Base-by-base conservation (phyloP, 176 grass and related monocot genomes). In the Oryza meyeriana region DNA sequence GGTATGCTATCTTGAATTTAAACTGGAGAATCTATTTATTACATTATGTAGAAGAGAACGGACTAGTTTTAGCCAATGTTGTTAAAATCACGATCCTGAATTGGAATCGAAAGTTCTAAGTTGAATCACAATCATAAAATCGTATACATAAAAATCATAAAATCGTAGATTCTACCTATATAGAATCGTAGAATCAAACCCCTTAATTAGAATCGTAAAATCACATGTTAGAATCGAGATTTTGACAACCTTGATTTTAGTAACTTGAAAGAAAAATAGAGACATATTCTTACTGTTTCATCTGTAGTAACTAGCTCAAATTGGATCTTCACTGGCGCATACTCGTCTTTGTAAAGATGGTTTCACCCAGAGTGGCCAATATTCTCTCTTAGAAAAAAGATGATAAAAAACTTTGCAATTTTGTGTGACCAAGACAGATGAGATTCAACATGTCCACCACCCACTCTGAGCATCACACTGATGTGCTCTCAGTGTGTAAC, bases 311-410 rank as follows among this genome's bases (percentile, higher is more conserved):
- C 52, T 12, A 34, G 45, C 45, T 86, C 76, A 57, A 59, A 29
- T 79, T 83, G 70, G 59, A 86, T n/a, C 35, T 70, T 72, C 48
- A 63, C 58, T 33, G 69, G 79, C 79, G 45, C 26, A 66, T 72
- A 79, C n/a, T 59, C 84, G 82, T 85, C n/a, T 68, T 28, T 79
- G 77, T 28, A 82, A 55, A 86, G 70, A 66, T 75, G 86, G 90
- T 50, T 63, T 88, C 57, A 93, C 79, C 95, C 95, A 98, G 62
- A 93, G 81, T 0, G 95, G 92, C 95, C 95, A 98, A 79, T 81
- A 70, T 71, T 94, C 84, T 45, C 91, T 76, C 85, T 94, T 90
- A 33, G 81, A 85, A 65, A 98, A 77, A 66, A 98, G 76, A n/a
- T 82, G 84, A 70, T 93, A 86, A 89, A 58, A 94, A 88, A 9